These are phyloP conservation scores for Carpinus viminea DNA, from an alignment of 306 rosid genomes.

Conservation along the genomic window DNA sequence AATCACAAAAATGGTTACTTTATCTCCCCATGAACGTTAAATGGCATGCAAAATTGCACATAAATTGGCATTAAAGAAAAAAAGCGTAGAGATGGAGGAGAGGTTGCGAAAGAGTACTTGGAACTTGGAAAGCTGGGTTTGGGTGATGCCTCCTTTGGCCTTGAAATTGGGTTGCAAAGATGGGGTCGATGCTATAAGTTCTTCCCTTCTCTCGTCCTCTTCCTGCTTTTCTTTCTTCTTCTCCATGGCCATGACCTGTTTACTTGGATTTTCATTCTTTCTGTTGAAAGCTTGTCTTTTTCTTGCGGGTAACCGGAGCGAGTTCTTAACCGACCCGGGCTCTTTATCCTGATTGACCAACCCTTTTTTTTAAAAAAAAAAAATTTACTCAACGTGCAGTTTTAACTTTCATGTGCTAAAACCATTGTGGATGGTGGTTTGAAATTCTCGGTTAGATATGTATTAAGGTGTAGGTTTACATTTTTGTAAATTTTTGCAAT, in stretches of 20 bases:
- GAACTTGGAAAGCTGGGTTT: conserved; percentile 57
- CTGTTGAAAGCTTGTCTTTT: not conserved
- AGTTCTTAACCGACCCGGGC: not conserved
- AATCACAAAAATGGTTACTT: not conserved
- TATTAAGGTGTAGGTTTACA: too few species aligned
- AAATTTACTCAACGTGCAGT: too few species aligned
- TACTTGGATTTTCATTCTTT: not conserved
- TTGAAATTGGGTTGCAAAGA: conserved; percentile 56
- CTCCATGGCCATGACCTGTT: conserved; percentile 25
- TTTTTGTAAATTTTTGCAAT: too few species aligned
- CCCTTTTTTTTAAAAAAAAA: too few species aligned
- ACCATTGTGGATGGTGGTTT: too few species aligned
- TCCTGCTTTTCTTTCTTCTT: conserved; percentile 29
- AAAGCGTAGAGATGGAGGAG: not conserved
- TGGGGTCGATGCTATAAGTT: conserved; percentile 58
- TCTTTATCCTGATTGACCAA: not conserved
- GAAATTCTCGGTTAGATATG: too few species aligned
- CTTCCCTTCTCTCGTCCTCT: conserved; percentile 61
- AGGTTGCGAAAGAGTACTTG: conserved; percentile 31
- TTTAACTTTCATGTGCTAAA: too few species aligned
- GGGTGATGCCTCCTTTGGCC: conserved; percentile 44
- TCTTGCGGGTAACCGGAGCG: not conserved
- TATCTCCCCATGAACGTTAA: not conserved
- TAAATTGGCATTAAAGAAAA: not conserved
- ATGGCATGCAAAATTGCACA: not conserved